Conservation (phyloP, 495 filamentous ascomycete genomes). For the Cercophora sp. region DNA sequence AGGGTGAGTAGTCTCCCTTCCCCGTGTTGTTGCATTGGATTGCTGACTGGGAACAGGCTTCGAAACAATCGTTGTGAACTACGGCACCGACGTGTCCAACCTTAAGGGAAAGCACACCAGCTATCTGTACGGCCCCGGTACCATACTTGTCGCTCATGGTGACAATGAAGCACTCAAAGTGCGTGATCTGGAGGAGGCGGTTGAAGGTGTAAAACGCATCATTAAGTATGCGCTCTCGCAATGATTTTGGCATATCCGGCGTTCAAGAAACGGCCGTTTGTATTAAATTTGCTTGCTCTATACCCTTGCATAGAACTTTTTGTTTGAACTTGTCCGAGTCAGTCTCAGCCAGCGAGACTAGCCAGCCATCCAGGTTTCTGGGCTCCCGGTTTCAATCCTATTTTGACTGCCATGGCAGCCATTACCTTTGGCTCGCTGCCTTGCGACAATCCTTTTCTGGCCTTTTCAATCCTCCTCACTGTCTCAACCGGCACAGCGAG, state of each 20-base stretch:
- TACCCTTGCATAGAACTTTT: too few relatives aligned
- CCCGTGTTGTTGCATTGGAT: neutral
- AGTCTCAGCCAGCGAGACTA: neutral
- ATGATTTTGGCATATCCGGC: neutral
- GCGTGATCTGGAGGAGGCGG: slow-evolving; percentile 61
- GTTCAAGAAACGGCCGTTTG: neutral
- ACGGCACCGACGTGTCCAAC: slow-evolving; percentile 87
- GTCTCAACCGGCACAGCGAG: slow-evolving; percentile 60
- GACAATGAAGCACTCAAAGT: slow-evolving; percentile 77
- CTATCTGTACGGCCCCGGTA: slow-evolving; percentile 87
- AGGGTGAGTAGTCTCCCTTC: slow-evolving; percentile 40
- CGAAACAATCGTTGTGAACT: slow-evolving; percentile 74
- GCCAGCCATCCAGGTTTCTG: slow-evolving; percentile 17
- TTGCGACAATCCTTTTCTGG: slow-evolving; percentile 19
- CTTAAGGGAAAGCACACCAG: slow-evolving; percentile 67
- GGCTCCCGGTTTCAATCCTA: slow-evolving; percentile 20
- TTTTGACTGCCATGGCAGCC: slow-evolving; percentile 20
- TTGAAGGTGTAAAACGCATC: slow-evolving; percentile 67
- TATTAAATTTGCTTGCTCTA: too few relatives aligned
- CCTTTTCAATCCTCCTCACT: slow-evolving; percentile 40
- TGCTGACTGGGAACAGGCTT: slow-evolving; percentile 50
- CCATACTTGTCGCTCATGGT: slow-evolving; percentile 83
- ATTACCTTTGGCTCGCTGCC: slow-evolving; percentile 4
- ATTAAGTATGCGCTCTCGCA: slow-evolving; percentile 56
- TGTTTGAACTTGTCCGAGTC: too few relatives aligned